Conservation (phyloP, 768 basidiomycete species). For the Panaeolus papilionaceus region DNA sequence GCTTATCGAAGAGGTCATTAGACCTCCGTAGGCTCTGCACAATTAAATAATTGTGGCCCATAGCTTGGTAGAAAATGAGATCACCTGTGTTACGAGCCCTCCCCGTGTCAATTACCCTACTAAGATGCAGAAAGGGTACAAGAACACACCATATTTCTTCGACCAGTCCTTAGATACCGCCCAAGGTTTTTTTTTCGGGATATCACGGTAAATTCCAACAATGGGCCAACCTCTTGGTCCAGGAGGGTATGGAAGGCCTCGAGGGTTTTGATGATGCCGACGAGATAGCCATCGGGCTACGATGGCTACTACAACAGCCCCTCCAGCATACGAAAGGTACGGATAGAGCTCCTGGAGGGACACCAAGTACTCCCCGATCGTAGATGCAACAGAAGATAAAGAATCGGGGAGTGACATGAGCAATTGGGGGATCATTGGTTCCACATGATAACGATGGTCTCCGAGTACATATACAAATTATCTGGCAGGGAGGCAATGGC, state of each 20-base stretch:
- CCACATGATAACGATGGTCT: too few relatives aligned
- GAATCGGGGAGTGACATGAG: too few relatives aligned
- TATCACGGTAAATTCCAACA: constrained; percentile 40
- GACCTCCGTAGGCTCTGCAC: constrained; percentile 19
- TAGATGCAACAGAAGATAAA: neutral
- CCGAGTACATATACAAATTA: too few relatives aligned
- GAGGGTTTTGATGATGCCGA: constrained; percentile 21
- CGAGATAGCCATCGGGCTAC: neutral
- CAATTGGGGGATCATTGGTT: too few relatives aligned
- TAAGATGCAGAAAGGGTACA: too few relatives aligned
- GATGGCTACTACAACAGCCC: neutral
- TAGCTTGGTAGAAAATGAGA: constrained; percentile 18
- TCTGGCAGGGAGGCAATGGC: too few relatives aligned
- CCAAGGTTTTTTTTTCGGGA: constrained; percentile 29
- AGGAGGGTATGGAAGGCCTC: constrained; percentile 38
- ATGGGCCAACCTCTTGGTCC: constrained; percentile 48
- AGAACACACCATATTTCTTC: constrained; percentile 25
- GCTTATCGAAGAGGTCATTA: constrained; percentile 46
- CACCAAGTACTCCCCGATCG: neutral
- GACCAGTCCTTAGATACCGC: constrained; percentile 28
- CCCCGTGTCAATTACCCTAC: too few relatives aligned
- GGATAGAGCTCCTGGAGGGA: neutral
- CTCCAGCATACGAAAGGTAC: neutral
- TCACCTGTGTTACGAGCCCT: constrained; percentile 2
- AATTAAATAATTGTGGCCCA: constrained; percentile 21